Conservation (phyloP, 2,329 filamentous ascomycete genomes). For the Ceratocystis cubensis region DNA sequence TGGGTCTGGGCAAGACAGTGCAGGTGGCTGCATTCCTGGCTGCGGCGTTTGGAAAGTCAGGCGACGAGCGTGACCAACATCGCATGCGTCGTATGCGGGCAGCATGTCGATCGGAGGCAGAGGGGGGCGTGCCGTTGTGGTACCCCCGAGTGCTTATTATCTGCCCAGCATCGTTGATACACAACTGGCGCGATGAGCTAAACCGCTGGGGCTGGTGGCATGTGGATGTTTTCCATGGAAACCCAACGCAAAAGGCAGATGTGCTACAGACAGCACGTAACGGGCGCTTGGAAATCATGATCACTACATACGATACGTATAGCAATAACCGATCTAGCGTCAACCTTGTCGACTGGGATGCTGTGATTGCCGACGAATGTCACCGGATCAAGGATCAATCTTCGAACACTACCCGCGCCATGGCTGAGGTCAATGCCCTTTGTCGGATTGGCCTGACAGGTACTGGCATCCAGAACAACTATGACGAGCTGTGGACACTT, state of each 20-base stretch:
- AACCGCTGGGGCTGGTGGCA: constrained; percentile 94
- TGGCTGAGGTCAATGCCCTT: constrained; percentile 81
- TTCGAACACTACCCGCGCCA: constrained; percentile 68
- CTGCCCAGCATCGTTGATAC: constrained; percentile 75
- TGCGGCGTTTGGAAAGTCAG: constrained; percentile 86
- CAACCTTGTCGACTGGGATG: constrained; percentile 86
- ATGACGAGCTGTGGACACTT: constrained; percentile 92
- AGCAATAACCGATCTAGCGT: constrained; percentile 59
- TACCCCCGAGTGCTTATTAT: constrained; percentile 64
- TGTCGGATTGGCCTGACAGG: constrained; percentile 89
- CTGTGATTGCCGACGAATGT: constrained; percentile 86
- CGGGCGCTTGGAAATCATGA: constrained; percentile 75
- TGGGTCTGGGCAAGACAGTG: constrained; percentile 94
- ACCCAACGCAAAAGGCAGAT: constrained; percentile 45
- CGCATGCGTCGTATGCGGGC: constrained; percentile 77
- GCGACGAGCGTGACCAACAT: constrained; percentile 71
- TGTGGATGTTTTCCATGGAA: constrained; percentile 67
- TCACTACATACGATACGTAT: constrained; percentile 90
- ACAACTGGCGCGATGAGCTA: constrained; percentile 84
- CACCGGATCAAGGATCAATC: constrained; percentile 72
- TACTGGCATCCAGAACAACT: constrained; percentile 95
- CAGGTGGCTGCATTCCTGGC: constrained; percentile 89
- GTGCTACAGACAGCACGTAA: constrained; percentile 59
- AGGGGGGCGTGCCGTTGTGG: background rate
- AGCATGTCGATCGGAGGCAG: constrained; percentile 20